Evolutionary conservation across 352 stramenopile genomes (phyloP).

Genomic region (Phytophthora macrochlamydospora): DNA sequence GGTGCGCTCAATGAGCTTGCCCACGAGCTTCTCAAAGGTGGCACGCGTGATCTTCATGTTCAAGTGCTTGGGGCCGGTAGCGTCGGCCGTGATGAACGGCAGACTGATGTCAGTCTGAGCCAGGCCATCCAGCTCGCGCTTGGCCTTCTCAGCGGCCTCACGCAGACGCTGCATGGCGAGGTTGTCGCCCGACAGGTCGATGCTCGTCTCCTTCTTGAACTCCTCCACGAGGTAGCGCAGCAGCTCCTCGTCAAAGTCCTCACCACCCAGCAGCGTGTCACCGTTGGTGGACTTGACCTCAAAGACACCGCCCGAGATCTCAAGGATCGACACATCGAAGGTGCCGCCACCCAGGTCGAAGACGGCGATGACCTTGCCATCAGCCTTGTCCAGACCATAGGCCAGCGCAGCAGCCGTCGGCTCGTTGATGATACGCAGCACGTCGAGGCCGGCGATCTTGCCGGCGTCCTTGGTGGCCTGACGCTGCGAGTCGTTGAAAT

Average conservation of each 20-base stretch:
- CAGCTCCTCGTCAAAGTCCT: not conserved
- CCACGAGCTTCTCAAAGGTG: not conserved
- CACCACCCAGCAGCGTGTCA: not conserved
- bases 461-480: not conserved
- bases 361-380: not conserved
- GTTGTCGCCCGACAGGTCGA: not conserved
- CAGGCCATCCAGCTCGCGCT: not conserved
- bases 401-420: not conserved
- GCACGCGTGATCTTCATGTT: not conserved
- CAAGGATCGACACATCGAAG: not conserved
- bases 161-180: not conserved
- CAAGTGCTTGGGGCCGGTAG: conserved; percentile 87
- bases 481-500: not conserved
- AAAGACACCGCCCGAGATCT: not conserved
- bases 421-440: not conserved
- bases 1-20: not conserved
- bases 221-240: not conserved
- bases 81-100: conserved; percentile 79
- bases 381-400: not conserved
- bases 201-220: not conserved
- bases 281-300: not conserved
- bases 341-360: not conserved
- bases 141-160: not conserved
- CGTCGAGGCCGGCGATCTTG: not conserved
- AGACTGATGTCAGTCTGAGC: not conserved